Percentiles rank a stretch among this genome's conserved stretches.
These are phyloP conservation scores for Castanea crenata DNA, from an alignment of 306 rosid species.

Conservation along the genomic window DNA sequence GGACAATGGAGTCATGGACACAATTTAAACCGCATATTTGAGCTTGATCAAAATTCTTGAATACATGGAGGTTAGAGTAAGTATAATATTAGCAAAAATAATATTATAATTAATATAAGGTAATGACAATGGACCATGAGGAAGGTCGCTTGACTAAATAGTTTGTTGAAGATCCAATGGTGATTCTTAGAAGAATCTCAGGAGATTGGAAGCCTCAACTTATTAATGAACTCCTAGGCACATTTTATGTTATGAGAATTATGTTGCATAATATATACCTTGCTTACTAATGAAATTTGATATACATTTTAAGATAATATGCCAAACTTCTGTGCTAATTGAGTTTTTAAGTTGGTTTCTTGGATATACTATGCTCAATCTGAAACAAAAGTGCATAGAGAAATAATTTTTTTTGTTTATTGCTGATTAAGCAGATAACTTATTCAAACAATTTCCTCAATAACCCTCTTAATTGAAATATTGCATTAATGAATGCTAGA, in stretches of 20 bases:
- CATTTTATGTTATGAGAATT: conserved; percentile 70
- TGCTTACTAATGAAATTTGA: neutral
- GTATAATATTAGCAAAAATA: too few relatives aligned
- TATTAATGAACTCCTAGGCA: conserved; percentile 52
- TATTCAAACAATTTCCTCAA: neutral
- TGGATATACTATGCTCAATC: neutral
- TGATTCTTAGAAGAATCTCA: conserved; percentile 41
- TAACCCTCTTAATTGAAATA: neutral
- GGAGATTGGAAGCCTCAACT: conserved; percentile 39
- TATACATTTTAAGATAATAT: neutral
- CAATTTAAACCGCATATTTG: too few relatives aligned
- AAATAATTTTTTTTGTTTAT: neutral
- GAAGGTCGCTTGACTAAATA: too few relatives aligned
- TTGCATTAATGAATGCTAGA: neutral
- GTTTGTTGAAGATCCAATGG: too few relatives aligned
- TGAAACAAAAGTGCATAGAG: neutral
- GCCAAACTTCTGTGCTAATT: neutral
- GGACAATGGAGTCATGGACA: too few relatives aligned
- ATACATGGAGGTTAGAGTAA: too few relatives aligned
- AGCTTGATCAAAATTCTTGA: too few relatives aligned
- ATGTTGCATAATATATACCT: neutral
- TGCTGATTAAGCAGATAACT: neutral
- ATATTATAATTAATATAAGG: too few relatives aligned
- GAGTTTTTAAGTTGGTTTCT: neutral
- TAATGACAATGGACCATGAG: too few relatives aligned